A percentile compares a stretch with the other conserved stretches of the same genome.
Evolutionary conservation across 78 protist species (phyloP).

Genomic region (Speleostelium caveatum): DNA sequence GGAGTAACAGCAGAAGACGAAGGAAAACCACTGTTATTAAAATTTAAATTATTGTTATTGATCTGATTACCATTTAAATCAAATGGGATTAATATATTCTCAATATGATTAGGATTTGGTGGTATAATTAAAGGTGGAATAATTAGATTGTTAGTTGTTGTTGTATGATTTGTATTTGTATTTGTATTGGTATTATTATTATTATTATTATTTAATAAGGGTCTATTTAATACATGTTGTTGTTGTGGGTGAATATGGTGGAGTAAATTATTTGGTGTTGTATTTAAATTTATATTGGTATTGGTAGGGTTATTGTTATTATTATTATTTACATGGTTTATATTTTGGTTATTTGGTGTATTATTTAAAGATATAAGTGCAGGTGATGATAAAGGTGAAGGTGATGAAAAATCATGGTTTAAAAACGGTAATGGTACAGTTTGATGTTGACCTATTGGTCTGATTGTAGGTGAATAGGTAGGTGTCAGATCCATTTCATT

Average conservation of each 20-base stretch:
- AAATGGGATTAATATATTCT: too few relatives aligned
- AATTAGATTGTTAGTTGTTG: not conserved
- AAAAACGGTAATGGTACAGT: conserved; percentile 54
- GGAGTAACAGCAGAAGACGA: conserved; percentile 55
- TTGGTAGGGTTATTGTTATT: too few relatives aligned
- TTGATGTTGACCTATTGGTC: conserved; percentile 54
- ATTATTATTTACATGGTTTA: not conserved
- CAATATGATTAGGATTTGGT: not conserved
- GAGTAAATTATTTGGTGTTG: too few relatives aligned
- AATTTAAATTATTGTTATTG: not conserved
- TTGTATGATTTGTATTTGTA: not conserved
- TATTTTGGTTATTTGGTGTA: not conserved
- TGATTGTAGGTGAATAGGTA: conserved; percentile 57
- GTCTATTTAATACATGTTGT: not conserved
- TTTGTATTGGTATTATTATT: not conserved
- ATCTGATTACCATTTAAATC: conserved; percentile 41
- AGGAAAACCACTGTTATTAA: not conserved
- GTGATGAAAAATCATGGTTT: conserved; percentile 13
- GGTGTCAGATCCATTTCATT: conserved; percentile 55
- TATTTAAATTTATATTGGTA: too few relatives aligned
- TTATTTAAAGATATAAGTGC: conserved; percentile 13
- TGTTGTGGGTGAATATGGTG: not conserved
- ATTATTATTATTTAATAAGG: conserved; percentile 17
- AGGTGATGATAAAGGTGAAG: conserved; percentile 65
- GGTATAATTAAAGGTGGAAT: not conserved